Conservation (phyloP, 2,329 filamentous ascomycete species). For the Amauroascus niger region DNA sequence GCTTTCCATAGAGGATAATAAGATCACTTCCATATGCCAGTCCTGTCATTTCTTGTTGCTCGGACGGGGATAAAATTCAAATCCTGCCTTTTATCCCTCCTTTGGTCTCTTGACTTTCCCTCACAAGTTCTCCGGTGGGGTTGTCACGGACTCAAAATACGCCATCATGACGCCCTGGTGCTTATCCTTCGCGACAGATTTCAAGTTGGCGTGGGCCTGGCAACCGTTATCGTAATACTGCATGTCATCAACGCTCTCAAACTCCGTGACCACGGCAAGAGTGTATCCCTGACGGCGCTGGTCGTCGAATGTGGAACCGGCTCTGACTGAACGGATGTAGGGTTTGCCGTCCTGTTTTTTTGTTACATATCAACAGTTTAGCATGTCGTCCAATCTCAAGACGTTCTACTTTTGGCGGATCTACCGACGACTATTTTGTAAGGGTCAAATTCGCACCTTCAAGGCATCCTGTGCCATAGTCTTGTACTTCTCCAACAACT, state of each 20-base stretch:
- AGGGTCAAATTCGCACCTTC: constrained; percentile 26
- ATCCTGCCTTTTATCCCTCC: not conserved
- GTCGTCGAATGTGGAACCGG: constrained; percentile 37
- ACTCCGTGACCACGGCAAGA: constrained; percentile 49
- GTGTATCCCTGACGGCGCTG: constrained; percentile 55
- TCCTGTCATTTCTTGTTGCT: not conserved
- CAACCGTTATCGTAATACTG: constrained; percentile 53
- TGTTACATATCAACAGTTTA: not conserved
- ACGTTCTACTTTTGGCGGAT: too few species aligned
- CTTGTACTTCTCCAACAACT: constrained; percentile 31
- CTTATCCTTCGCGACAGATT: constrained; percentile 18
- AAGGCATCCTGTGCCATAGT: constrained; percentile 27
- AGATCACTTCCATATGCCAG: not conserved
- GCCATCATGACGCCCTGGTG: constrained; percentile 21
- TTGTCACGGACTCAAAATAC: constrained; percentile 17
- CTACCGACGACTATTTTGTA: too few species aligned
- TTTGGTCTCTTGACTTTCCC: not conserved
- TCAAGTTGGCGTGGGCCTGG: constrained; percentile 40
- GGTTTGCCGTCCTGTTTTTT: constrained; percentile 52
- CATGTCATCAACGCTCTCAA: constrained; percentile 53
- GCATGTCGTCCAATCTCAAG: too few species aligned
- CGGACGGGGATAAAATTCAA: not conserved
- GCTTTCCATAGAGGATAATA: not conserved
- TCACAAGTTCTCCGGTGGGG: not conserved
- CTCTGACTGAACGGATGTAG: constrained; percentile 51